Evolutionary conservation across 202 grass and related monocot genomes (phyloP), one percentile per base, ranked within the genome.

Genomic region (Carex arenaria): DNA sequence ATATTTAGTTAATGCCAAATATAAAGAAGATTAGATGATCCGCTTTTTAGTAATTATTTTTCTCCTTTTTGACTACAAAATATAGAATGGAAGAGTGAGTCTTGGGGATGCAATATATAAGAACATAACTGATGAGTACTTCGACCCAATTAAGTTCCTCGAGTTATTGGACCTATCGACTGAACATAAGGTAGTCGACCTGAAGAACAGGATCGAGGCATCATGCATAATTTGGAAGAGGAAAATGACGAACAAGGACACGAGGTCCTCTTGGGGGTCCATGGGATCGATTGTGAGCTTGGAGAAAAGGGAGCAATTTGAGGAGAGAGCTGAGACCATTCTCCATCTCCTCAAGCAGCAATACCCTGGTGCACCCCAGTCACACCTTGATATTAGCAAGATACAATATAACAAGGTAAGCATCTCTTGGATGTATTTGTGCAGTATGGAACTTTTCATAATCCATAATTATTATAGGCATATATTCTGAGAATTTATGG

Each of bases 221-320:
- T 99, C 96, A 38, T 89, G 89, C 72, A 89, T 95, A 68, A 99
- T 99, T 57, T 99, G 96, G 96, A 95, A 93, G 89, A 90, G 93
- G 86, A 99, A 99, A 85, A 92, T 99, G 91, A 91, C 90, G 72
- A 91, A 88, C 63, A 99, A 92, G 85, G 96, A 99, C 80, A 63
- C 55, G 83, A 99, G 91, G 87, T 94, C 92, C 20, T 93, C 94
- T 3, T 92, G 92, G 89, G 89, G 94, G 5, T 78, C 73, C 52
- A 78, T 78, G 89, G 78, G 87, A 30, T 99, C 96, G n/a, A 93
- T 91, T 73, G 64, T 99, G 13, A 99, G 96, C 91, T 88, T 95
- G 83, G 96, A 93, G 93, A 99, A 99, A 87, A 89, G 96, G 14
- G 96, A 94, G 91, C 91, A 92, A 82, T 95, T 99, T 57, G 96